Conservation (phyloP, 345 rosid genomes). For the Diplotaxis tenuifolia region DNA sequence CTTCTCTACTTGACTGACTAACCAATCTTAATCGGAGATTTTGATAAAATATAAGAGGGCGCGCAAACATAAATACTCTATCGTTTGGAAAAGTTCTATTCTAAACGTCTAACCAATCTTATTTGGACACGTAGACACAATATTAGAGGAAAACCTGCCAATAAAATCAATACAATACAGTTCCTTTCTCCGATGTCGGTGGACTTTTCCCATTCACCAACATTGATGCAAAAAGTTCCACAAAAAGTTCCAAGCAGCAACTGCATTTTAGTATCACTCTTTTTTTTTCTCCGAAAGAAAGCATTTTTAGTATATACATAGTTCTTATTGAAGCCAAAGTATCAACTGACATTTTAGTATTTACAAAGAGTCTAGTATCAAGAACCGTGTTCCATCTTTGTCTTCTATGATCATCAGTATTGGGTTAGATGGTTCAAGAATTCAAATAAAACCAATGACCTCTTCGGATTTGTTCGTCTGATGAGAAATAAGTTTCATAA, state of each 20-base stretch:
- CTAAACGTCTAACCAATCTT: neutral
- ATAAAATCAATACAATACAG: too few species aligned
- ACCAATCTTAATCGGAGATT: too few species aligned
- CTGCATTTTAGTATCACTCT: too few species aligned
- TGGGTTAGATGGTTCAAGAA: slow-evolving; percentile 56
- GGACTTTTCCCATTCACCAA: too few species aligned
- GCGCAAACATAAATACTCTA: neutral
- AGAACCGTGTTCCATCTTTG: slow-evolving; percentile 8
- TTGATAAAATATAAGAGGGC: neutral
- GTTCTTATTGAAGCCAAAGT: slow-evolving; percentile 1
- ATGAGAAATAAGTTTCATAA: slow-evolving; percentile 71
- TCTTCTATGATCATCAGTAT: slow-evolving; percentile 49
- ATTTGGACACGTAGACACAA: neutral
- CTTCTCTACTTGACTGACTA: too few species aligned
- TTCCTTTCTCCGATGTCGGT: too few species aligned
- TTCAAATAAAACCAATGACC: slow-evolving; percentile 75
- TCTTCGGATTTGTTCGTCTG: slow-evolving; percentile 75
- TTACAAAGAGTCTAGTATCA: slow-evolving; percentile 4
- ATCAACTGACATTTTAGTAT: neutral
- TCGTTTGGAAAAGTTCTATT: neutral
- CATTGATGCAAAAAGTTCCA: too few species aligned
- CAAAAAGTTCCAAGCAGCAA: too few species aligned
- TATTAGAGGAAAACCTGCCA: too few species aligned
- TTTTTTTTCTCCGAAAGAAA: too few species aligned
- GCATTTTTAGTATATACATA: too few species aligned